Base-by-base conservation (phyloP, 2,329 filamentous ascomycete species). In the Sclerotinia borealis region DNA sequence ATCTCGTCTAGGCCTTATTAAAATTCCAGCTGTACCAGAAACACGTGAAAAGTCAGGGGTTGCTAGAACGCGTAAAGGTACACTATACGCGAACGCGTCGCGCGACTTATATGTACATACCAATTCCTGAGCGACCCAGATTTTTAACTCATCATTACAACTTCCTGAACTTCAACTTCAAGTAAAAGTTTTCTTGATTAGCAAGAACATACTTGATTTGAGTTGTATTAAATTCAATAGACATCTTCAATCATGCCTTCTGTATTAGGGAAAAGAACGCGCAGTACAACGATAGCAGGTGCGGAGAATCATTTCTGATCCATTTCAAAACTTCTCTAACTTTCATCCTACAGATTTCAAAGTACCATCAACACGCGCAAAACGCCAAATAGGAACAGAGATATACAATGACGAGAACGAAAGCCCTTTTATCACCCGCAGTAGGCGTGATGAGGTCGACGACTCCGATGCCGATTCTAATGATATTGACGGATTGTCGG, bases 391-490 rank as follows among this genome's bases (percentile, higher is more conserved):
- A 73, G 78, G 67, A 41, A 49, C 60, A 50, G 70, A 73, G 52
- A 68, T 70, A 51, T 80, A 83, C 71, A 86, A 88, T 68, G 84
- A 90, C 69, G 89, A 92, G 75, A 90, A 91, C 68, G 79, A 83
- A 66, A 86, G 89, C 63, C 84, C 84, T 2, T 81, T 84, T 64
- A 68, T 79, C 58, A 77, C 74, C 8, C 75, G 66, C 25, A 64
- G 70, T 39, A 65, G 63, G 25, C 74, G 72, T 63, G 69, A 74
- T 64, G 67, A 67, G 68, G 65, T 63, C 55, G 61, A 52, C 17
- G 43, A 58, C 67, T 75, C 72, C 64, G 73, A 79, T 72, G 76
- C 73, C 66, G 74, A 77, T 66, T 73, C 74, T 61, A 77, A 79
- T 73, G 76, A 79, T 39, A 75, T 83, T 66, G 78, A 81, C 56